Conservation (phyloP, 2,329 filamentous ascomycete species). For the Aspergillus ustus region DNA sequence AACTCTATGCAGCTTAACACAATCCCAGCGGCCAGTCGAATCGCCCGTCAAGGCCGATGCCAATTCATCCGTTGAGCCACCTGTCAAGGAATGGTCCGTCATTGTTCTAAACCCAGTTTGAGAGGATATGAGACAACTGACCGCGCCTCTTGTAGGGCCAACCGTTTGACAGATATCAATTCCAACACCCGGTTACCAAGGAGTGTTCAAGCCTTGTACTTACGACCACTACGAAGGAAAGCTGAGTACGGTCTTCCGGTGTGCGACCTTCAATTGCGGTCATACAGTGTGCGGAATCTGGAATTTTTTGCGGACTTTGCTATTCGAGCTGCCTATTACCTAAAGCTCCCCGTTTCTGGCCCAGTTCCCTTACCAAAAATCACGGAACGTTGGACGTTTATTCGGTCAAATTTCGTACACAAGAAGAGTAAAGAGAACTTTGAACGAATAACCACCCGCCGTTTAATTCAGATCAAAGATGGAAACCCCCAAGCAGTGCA, state of each 20-base stretch:
- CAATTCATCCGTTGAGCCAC: neutral
- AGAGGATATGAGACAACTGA: neutral
- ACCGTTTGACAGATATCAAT: constrained; percentile 41
- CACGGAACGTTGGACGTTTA: constrained; percentile 92
- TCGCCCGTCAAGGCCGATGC: neutral
- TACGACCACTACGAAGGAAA: constrained; percentile 78
- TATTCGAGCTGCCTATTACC: constrained; percentile 90
- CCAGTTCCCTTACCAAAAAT: constrained; percentile 85
- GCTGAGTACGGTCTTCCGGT: constrained; percentile 77
- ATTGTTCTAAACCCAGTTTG: neutral
- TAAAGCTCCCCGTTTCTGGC: constrained; percentile 82
- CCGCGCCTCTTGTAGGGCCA: constrained; percentile 32
- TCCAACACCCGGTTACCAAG: constrained; percentile 67
- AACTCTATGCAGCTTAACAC: neutral
- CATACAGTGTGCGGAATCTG: constrained; percentile 85
- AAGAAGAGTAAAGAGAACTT: constrained; percentile 99
- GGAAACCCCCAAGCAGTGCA: constrained; percentile 87
- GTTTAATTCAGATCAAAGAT: constrained; percentile 90
- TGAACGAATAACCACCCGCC: constrained; percentile 82
- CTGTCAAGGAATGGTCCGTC: constrained; percentile 10
- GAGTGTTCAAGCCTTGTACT: constrained; percentile 81
- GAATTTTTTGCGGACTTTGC: constrained; percentile 96
- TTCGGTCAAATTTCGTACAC: constrained; percentile 85
- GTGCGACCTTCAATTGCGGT: constrained; percentile 90
- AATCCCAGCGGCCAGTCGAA: neutral